phyloP scores from a whole-genome alignment of 108 stramenopile species.

The Phaeodactylum tricornutum region DNA sequence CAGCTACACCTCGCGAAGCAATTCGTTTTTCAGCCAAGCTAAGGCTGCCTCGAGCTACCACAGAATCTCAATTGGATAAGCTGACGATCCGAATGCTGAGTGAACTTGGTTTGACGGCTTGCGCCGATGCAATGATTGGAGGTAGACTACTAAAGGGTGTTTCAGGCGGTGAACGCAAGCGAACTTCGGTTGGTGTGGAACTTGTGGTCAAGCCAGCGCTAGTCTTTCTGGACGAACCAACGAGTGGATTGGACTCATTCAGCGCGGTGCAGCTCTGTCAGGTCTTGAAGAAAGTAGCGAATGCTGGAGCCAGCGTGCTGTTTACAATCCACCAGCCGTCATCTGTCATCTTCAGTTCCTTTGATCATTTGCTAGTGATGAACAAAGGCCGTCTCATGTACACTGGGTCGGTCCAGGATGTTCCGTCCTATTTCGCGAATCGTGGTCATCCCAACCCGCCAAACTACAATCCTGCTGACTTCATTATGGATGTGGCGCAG shows the following conservation, averaged over 20 bases:
- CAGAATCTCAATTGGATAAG: conserved; percentile 35
- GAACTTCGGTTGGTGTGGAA: conserved; percentile 53
- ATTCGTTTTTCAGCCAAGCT: conserved; percentile 66
- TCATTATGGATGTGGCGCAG: conserved; percentile 52
- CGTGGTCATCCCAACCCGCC: conserved; percentile 44
- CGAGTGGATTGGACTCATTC: conserved; percentile 37
- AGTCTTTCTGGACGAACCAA: conserved; percentile 52
- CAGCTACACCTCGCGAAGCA: conserved; percentile 67
- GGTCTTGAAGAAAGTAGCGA: conserved; percentile 46
- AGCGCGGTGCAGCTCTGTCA: conserved; percentile 37
- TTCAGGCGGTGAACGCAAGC: conserved; percentile 65
- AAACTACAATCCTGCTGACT: conserved; percentile 61
- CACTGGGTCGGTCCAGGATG: conserved; percentile 18
- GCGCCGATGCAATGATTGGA: conserved; percentile 57
- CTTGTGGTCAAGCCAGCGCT: conserved; percentile 50
- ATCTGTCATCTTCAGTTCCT: conserved; percentile 37
- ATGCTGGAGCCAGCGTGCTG: conserved; percentile 31
- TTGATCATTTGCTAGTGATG: conserved; percentile 40
- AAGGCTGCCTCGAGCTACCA: conserved; percentile 39
- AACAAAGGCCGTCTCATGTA: conserved; percentile 28
- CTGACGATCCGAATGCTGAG: conserved; percentile 55
- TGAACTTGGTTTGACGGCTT: conserved; percentile 47
- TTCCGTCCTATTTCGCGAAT: conserved; percentile 29
- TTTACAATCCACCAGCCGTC: conserved; percentile 66
- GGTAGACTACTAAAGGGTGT: conserved; percentile 46